Evolutionary conservation across 2,329 filamentous ascomycete genomes (phyloP).

Genomic region (Neoascochyta sp.): DNA sequence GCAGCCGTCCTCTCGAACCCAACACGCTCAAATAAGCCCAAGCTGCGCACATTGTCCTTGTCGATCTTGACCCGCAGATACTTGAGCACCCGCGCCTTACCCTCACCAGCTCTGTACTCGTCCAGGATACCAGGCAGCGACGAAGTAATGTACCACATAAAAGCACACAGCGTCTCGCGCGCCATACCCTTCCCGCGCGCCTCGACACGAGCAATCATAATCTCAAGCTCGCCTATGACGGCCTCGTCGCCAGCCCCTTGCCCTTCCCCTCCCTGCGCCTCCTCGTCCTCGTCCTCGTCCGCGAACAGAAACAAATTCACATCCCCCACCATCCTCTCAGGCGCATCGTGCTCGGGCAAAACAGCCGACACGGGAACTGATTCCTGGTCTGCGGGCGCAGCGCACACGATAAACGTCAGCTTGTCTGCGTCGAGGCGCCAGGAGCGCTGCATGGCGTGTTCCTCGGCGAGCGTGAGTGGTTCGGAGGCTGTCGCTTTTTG

Average conservation of each 20-base stretch:
- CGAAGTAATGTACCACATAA: conserved; percentile 64
- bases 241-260: not conserved
- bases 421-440: conserved; percentile 84
- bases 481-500: conserved; percentile 85
- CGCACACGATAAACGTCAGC: conserved; percentile 83
- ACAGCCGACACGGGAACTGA: conserved; percentile 4
- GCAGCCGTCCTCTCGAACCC: conserved; percentile 53
- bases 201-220: conserved; percentile 70
- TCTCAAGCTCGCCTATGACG: conserved; percentile 70
- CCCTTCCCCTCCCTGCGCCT: conserved; percentile 13
- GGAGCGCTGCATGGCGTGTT: conserved; percentile 84
- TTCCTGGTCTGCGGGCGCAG: conserved; percentile 1
- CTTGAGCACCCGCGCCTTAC: conserved; percentile 24
- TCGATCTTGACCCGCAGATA: conserved; percentile 62
- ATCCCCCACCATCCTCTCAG: conserved; percentile 49
- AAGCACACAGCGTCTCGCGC: conserved; percentile 59
- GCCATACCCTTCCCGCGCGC: conserved; percentile 64
- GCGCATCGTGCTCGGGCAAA: conserved; percentile 48
- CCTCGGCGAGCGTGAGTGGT: conserved; percentile 71
- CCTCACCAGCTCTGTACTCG: conserved; percentile 49
- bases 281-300: conserved; percentile 19
- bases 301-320: conserved; percentile 66
- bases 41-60: conserved; percentile 53
- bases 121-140: conserved; percentile 54
- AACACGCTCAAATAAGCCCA: conserved; percentile 58